A percentile compares a stretch with the other conserved stretches of the same genome.
These are phyloP conservation scores for Balansia obtecta DNA, from an alignment of 2,329 filamentous ascomycete species.

Conservation along the genomic window DNA sequence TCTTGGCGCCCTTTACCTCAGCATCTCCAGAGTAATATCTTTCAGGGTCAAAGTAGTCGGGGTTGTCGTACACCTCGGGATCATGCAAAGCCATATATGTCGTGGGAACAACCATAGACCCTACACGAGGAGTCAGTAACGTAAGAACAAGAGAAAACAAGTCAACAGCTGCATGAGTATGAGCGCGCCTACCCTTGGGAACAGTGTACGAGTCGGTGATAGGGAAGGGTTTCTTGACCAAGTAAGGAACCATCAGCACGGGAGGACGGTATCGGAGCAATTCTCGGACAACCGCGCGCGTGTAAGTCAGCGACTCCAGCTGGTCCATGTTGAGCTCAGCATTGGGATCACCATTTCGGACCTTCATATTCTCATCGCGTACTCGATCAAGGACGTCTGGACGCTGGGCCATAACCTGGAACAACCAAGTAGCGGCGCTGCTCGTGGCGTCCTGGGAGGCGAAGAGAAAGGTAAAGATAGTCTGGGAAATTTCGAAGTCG, in stretches of 20 bases:
- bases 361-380: constrained; percentile 75
- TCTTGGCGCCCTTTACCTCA: constrained; percentile 77
- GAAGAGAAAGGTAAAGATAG: constrained; percentile 91
- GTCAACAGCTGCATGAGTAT: not conserved
- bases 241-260: constrained; percentile 92
- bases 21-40: constrained; percentile 85
- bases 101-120: constrained; percentile 88
- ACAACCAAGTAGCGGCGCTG: constrained; percentile 87
- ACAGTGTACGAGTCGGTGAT: constrained; percentile 82
- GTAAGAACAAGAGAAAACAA: not conserved
- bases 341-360: constrained; percentile 62
- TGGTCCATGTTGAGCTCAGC: constrained; percentile 67
- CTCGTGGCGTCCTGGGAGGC: constrained; percentile 95
- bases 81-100: constrained; percentile 87
- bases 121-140: constrained; percentile 20
- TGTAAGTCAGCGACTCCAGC: constrained; percentile 81
- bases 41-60: constrained; percentile 81
- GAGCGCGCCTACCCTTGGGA: constrained; percentile 53
- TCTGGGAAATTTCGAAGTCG: constrained; percentile 86
- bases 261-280: constrained; percentile 88
- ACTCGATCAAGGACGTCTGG: constrained; percentile 86
- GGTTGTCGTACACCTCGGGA: constrained; percentile 80
- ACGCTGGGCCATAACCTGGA: constrained; percentile 86
- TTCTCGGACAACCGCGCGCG: constrained; percentile 82
- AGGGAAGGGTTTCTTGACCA: constrained; percentile 90